phyloP scores from a whole-genome alignment of 2,329 filamentous ascomycete genomes.

The Aspergillus ibericus region DNA sequence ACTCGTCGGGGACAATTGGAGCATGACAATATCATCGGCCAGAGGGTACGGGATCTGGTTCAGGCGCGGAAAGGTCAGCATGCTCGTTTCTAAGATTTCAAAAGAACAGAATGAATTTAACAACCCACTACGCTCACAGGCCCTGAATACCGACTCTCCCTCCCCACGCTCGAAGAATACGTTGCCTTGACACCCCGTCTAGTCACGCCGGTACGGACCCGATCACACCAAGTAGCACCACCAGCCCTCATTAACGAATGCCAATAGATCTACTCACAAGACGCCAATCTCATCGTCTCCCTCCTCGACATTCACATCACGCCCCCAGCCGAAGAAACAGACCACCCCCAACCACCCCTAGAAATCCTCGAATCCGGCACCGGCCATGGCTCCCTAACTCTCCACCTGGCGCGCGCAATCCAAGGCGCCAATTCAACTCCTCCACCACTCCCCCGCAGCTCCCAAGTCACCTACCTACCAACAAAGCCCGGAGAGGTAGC shows the following conservation, averaged over 20 bases:
- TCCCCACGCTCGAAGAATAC: slow-evolving; percentile 72
- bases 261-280: slow-evolving; percentile 68
- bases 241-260: not conserved
- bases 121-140: slow-evolving; percentile 29
- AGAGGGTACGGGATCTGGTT: slow-evolving; percentile 59
- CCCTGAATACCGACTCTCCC: slow-evolving; percentile 56
- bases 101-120: not conserved
- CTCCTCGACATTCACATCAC: slow-evolving; percentile 71
- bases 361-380: slow-evolving; percentile 84
- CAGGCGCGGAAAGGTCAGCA: slow-evolving; percentile 51
- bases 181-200: slow-evolving; percentile 65
- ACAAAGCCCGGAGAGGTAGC: not conserved
- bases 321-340: slow-evolving; percentile 33
- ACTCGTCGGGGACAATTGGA: slow-evolving; percentile 39
- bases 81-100: not conserved
- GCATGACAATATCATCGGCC: slow-evolving; percentile 64
- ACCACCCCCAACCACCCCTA: slow-evolving; percentile 47
- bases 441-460: slow-evolving; percentile 42
- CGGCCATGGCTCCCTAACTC: slow-evolving; percentile 76
- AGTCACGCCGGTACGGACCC: slow-evolving; percentile 67
- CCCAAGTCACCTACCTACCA: slow-evolving; percentile 34
- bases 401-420: slow-evolving; percentile 73
- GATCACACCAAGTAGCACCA: not conserved
- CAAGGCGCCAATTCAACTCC: slow-evolving; percentile 67
- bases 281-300: slow-evolving; percentile 73